Base-by-base conservation (phyloP, 2,329 filamentous ascomycete species). In the Fusarium chaquense region DNA sequence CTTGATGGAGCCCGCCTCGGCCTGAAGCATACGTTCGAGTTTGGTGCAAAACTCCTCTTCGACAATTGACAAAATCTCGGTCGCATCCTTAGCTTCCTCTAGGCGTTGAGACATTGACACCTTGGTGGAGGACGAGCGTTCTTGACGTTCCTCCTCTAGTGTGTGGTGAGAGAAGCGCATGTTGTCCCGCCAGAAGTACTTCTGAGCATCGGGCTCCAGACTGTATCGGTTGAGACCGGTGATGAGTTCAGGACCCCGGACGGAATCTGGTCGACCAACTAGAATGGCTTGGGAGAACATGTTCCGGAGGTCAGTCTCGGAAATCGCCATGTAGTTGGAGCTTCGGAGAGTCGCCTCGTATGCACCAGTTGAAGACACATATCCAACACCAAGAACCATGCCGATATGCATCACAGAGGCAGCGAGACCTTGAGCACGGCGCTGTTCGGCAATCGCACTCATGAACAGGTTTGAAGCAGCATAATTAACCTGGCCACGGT, bases 341-440 rank as follows among this genome's bases (percentile, higher is more conserved):
- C 38, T 50, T n/a, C 38, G 13, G 1, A 60, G 13, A 4, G 50
- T 46, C 6, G 61, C 55, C 10, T 58, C 55, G 0, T 53, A 53
- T 5, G 55, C 47, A 8, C 55, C 55, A 18, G 55, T 58, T 7
- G 35, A 53, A 24, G 24, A 62, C 26, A 84, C 74, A 60, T 82
- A 84, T 0, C 85, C 85, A 1, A 81, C 66, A 8, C 81, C 84
- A 1, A 79, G 58, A 1, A 86, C 70, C 8, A 71, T 55, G 2
- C 76, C 72, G 6, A 85, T 74, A 61, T 85, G 75, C 7, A 85
- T 75, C 11, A 73, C 67, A 0, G 79, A 77, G 6, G 78, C 82
- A 2, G 80, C 75, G 6, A 64, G 28, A 3, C 59, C 63, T 5
- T 36, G 46, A 13, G 24, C 22, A 22, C 59, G 59, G 1, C 63